Percentiles rank a stretch among this genome's conserved stretches.
Evolutionary conservation across 2,329 filamentous ascomycete genomes (phyloP).

Genomic region (Colletotrichum truncatum): DNA sequence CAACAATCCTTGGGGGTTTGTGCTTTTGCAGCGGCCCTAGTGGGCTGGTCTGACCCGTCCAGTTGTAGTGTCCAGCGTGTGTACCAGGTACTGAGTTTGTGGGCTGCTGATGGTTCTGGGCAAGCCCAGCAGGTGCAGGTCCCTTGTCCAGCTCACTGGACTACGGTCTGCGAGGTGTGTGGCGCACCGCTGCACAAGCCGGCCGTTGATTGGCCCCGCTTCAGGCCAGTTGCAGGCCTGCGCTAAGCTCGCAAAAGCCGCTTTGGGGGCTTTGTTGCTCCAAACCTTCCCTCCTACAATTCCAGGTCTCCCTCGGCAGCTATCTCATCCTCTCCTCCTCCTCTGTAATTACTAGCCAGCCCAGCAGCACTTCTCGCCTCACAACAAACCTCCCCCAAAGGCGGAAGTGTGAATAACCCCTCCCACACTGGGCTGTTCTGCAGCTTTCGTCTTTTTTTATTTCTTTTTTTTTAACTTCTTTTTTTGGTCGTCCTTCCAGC

Average conservation of each 20-base stretch:
- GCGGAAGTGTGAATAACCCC: conserved; percentile 8
- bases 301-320: conserved; percentile 6
- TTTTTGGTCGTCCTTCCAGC: conserved; percentile 1
- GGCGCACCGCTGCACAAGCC: conserved; percentile 33
- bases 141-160: conserved; percentile 23
- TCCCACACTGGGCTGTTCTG: conserved; percentile 10
- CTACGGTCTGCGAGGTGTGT: conserved; percentile 33
- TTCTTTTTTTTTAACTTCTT: not conserved
- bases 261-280: conserved; percentile 31
- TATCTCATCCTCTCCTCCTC: not conserved
- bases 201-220: conserved; percentile 42
- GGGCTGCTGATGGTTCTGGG: conserved; percentile 10
- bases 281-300: conserved; percentile 29
- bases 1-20: conserved; percentile 22
- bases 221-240: conserved; percentile 37
- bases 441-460: not conserved
- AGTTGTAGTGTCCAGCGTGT: conserved; percentile 1
- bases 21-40: conserved; percentile 29
- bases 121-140: conserved; percentile 5
- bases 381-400: not conserved
- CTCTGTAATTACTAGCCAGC: not conserved
- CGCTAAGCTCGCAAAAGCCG: conserved; percentile 38
- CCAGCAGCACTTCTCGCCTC: not conserved
- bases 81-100: conserved; percentile 4
- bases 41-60: conserved; percentile 22